phyloP scores from a whole-genome alignment of 2,329 filamentous ascomycete species.

The Aspergillus intermedius region DNA sequence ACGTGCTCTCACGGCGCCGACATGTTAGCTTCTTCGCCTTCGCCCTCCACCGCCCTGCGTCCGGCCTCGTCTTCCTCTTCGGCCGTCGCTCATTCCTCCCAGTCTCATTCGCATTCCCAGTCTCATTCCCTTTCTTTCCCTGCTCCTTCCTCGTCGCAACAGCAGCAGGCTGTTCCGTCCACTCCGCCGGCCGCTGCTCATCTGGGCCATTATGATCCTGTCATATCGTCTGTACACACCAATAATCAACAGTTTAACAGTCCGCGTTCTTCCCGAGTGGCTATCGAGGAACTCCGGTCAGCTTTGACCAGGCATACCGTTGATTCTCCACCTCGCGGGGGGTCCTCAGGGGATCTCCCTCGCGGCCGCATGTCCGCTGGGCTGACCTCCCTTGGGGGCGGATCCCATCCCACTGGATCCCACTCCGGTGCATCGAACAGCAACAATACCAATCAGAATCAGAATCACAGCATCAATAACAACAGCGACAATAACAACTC shows the following conservation, averaged over 20 bases:
- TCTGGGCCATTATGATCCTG: conserved; percentile 20
- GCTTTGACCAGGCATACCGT: conserved; percentile 34
- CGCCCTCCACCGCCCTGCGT: conserved; percentile 34
- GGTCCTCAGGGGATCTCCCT: conserved; percentile 28
- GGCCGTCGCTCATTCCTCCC: conserved; percentile 13
- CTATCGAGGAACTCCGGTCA: conserved; percentile 36
- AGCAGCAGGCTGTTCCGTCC: conserved; percentile 9
- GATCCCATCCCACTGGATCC: conserved; percentile 6
- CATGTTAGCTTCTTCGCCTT: conserved; percentile 39
- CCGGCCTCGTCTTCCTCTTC: conserved; percentile 22
- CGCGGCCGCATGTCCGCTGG: conserved; percentile 30
- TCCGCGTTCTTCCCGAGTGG: conserved; percentile 29
- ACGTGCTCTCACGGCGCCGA: conserved; percentile 29
- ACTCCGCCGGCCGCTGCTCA: background rate
- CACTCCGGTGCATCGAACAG: background rate
- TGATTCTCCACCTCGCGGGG: conserved; percentile 23
- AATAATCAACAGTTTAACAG: conserved; percentile 18
- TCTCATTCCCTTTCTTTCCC: conserved; percentile 11
- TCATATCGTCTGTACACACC: conserved; percentile 17
- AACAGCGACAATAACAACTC: background rate
- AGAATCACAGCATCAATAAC: background rate
- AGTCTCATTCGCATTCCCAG: conserved; percentile 6
- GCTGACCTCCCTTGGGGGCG: conserved; percentile 28
- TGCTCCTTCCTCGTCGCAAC: conserved; percentile 15
- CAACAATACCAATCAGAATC: background rate